Conservation (phyloP, 805 yeast genomes). For the Yarrowia divulgata region DNA sequence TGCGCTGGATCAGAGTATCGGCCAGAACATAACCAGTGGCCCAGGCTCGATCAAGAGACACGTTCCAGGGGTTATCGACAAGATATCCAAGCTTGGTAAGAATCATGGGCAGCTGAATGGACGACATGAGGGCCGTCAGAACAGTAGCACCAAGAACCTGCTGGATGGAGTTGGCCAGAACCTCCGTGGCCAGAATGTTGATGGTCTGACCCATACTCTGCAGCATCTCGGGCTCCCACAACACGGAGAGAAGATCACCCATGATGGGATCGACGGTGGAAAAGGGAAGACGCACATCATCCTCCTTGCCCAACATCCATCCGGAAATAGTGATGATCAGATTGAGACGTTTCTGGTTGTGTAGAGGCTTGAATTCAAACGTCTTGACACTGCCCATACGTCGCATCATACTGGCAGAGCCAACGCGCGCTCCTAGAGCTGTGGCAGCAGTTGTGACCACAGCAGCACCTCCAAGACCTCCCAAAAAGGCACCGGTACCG, state of each 20-base stretch:
- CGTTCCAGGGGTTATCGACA: slow-evolving; percentile 97
- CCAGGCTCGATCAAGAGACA: slow-evolving; percentile 97
- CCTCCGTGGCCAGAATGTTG: slow-evolving; percentile 90
- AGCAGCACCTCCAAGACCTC: slow-evolving; percentile 97
- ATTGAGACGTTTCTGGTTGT: slow-evolving; percentile 87
- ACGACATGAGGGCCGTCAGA: slow-evolving; percentile 87
- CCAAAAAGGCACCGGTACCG: slow-evolving; percentile 91
- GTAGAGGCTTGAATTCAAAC: slow-evolving; percentile 91
- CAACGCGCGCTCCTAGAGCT: slow-evolving; percentile 88
- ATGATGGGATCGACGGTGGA: slow-evolving; percentile 96
- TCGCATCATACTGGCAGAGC: slow-evolving; percentile 80
- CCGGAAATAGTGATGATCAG: slow-evolving; percentile 90
- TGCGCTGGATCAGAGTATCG: slow-evolving; percentile 84
- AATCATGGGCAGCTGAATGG: slow-evolving; percentile 91
- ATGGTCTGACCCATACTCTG: slow-evolving; percentile 96
- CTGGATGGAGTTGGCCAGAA: slow-evolving; percentile 89
- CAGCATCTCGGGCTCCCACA: slow-evolving; percentile 99
- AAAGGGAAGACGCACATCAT: slow-evolving; percentile 95
- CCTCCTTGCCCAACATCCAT: slow-evolving; percentile 95
- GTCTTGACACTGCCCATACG: slow-evolving; percentile 93
- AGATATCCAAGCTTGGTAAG: slow-evolving; percentile 86
- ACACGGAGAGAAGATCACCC: slow-evolving; percentile 91
- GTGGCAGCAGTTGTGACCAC: slow-evolving; percentile 92
- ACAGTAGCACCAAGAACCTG: slow-evolving; percentile 93
- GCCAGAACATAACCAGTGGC: slow-evolving; percentile 90